Base-by-base conservation (phyloP, 129 eudicot genomes). In the Flaveria linearis region DNA sequence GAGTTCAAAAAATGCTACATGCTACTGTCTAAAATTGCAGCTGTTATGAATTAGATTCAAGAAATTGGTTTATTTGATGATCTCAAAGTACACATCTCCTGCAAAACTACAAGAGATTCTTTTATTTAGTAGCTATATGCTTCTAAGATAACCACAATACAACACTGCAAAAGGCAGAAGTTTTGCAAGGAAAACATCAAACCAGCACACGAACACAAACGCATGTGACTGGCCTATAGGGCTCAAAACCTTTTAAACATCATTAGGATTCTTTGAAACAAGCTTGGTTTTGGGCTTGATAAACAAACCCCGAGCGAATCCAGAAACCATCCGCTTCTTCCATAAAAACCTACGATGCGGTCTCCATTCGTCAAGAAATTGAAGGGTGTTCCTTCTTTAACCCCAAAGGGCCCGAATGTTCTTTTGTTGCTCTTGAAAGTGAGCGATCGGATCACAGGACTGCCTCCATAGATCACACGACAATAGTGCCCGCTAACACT, bases 341-440 rank as follows among this genome's bases (percentile, higher is more conserved):
- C 64, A 9, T 79, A 76, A 69, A 87, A 80, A 1, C 90, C 89
- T 17, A 87, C 87, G 18, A 87, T 81, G 17, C 55, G 72, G 16
- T 77, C 86, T 26, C 89, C 89, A 20, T 84, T 88, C 57, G 85
- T 64, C 7, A 78, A 77, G 46, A 86, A 84, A n/a, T 51, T 77
- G 25, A 90, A 88, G 0, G 90, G 91, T 0, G 86, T 87, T 52
- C 91, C 96, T 69, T 82, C 87, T 80, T 90, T 93, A 2, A 84
- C 84, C 16, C 96, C 96, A 63, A 71, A 90, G 0, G 96, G 91
- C 11, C 96, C 96, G 46, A 79, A 87, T 1, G 82, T 88, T 64
- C 87, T 83, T 11, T 61, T 45, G 79, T 90, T 87, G 76, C 76
- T 90, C 79, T 66, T 17, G 28, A 39, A 18, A 39, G 50, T 67